phyloP scores from a whole-genome alignment of 2,329 filamentous ascomycete genomes.

The Rhynchosporium agropyri region DNA sequence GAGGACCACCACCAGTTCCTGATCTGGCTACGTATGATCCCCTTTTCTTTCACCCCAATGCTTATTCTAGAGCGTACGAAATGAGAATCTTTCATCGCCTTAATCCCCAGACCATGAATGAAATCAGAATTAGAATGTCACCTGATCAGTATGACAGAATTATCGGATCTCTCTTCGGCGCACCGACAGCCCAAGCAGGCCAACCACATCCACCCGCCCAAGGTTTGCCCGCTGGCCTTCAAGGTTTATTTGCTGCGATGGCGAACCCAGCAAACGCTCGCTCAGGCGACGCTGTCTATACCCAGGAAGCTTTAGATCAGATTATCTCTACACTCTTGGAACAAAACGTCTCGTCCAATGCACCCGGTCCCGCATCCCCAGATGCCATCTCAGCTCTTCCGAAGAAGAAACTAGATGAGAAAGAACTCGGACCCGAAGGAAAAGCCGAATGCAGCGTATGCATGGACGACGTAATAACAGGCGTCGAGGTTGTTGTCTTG shows the following conservation, averaged over 20 bases:
- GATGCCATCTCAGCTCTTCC: slow-evolving; percentile 74
- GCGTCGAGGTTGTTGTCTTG: slow-evolving; percentile 73
- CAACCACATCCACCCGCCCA: slow-evolving; percentile 28
- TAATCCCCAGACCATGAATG: slow-evolving; percentile 30
- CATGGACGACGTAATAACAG: slow-evolving; percentile 78
- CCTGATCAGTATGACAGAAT: slow-evolving; percentile 40
- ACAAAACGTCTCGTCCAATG: slow-evolving; percentile 73
- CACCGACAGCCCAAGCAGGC: slow-evolving; percentile 31
- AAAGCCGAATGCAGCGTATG: slow-evolving; percentile 93
- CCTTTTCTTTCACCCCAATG: slow-evolving; percentile 26
- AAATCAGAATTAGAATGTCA: slow-evolving; percentile 33
- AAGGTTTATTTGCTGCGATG: slow-evolving; percentile 55
- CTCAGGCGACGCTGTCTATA: slow-evolving; percentile 82
- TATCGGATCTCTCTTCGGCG: slow-evolving; percentile 36
- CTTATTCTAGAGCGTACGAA: slow-evolving; percentile 28
- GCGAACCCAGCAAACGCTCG: slow-evolving; percentile 55
- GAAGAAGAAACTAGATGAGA: slow-evolving; percentile 67
- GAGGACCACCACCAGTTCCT: slow-evolving; percentile 50
- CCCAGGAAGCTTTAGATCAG: slow-evolving; percentile 85
- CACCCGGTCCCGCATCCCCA: slow-evolving; percentile 78
- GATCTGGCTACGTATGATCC: slow-evolving; percentile 51
- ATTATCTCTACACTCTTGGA: slow-evolving; percentile 91
- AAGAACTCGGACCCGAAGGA: slow-evolving; percentile 65
- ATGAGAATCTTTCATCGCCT: slow-evolving; percentile 29
- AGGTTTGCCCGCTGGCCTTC: slow-evolving; percentile 48